Evolutionary conservation across 1,284 basidiomycete genomes (phyloP).

Genomic region (Boletus sp.): DNA sequence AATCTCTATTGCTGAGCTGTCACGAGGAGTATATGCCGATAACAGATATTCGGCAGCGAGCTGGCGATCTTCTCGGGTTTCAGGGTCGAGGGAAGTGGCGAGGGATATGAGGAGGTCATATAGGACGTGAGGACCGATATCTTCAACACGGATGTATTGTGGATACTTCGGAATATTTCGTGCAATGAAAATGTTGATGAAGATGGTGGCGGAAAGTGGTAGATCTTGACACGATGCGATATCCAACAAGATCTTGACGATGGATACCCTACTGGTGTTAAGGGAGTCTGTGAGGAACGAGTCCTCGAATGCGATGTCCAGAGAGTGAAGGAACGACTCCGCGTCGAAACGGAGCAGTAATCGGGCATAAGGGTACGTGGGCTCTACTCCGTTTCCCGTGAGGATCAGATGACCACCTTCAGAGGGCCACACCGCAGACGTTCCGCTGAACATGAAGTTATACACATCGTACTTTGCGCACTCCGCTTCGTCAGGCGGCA

Average conservation of each 20-base stretch:
- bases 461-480: constrained; percentile 75
- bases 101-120: constrained; percentile 80
- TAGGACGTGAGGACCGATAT: constrained; percentile 47
- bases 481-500: constrained; percentile 55
- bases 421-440: constrained; percentile 79
- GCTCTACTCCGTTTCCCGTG: constrained; percentile 68
- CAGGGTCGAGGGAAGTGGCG: constrained; percentile 60
- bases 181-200: constrained; percentile 94
- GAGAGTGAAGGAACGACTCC: constrained; percentile 90
- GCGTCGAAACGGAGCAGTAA: constrained; percentile 87
- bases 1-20: constrained; percentile 64
- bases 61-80: constrained; percentile 92
- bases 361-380: constrained; percentile 87
- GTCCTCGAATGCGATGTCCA: constrained; percentile 96
- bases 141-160: constrained; percentile 65
- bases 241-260: constrained; percentile 86
- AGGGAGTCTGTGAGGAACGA: constrained; percentile 77
- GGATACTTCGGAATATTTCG: constrained; percentile 97
- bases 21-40: constrained; percentile 85
- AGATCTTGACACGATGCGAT: constrained; percentile 61
- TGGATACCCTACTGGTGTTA: constrained; percentile 73
- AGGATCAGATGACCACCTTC: constrained; percentile 71
- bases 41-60: constrained; percentile 95
- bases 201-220: constrained; percentile 66
- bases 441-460: constrained; percentile 80